Conservation (phyloP, 2,329 filamentous ascomycete genomes). For the Colletotrichum tamarilloi region DNA sequence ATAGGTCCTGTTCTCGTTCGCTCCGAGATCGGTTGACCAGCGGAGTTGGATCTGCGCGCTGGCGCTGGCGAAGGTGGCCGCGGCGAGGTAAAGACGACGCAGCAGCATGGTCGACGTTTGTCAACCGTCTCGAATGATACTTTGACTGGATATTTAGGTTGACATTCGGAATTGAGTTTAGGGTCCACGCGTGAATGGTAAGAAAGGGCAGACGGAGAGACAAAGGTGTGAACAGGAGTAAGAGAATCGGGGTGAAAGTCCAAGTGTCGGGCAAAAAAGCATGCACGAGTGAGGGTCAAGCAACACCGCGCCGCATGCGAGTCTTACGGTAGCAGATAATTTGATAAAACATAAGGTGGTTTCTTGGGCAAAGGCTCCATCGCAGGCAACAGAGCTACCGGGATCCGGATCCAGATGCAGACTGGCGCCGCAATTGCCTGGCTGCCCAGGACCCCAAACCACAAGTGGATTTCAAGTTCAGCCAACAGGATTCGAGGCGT, state of each 20-base stretch:
- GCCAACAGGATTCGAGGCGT: not conserved
- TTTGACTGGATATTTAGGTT: not conserved
- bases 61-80: not conserved
- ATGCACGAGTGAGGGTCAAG: not conserved
- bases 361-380: not conserved
- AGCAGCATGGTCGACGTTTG: not conserved
- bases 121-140: too few species aligned
- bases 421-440: too few species aligned
- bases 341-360: not conserved
- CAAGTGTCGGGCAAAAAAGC: not conserved
- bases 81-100: not conserved
- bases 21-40: conserved; percentile 8
- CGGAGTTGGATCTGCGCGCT: not conserved
- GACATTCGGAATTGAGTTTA: not conserved
- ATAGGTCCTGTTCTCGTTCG: not conserved
- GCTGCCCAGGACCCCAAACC: not conserved
- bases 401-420: not conserved
- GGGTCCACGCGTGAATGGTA: not conserved
- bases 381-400: not conserved
- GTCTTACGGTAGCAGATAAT: too few species aligned
- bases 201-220: not conserved
- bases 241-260: not conserved
- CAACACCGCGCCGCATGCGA: not conserved
- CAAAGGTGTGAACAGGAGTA: not conserved
- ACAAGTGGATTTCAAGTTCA: not conserved